phyloP scores from a whole-genome alignment of 2,329 filamentous ascomycete species.

The Penicillium frequentans region DNA sequence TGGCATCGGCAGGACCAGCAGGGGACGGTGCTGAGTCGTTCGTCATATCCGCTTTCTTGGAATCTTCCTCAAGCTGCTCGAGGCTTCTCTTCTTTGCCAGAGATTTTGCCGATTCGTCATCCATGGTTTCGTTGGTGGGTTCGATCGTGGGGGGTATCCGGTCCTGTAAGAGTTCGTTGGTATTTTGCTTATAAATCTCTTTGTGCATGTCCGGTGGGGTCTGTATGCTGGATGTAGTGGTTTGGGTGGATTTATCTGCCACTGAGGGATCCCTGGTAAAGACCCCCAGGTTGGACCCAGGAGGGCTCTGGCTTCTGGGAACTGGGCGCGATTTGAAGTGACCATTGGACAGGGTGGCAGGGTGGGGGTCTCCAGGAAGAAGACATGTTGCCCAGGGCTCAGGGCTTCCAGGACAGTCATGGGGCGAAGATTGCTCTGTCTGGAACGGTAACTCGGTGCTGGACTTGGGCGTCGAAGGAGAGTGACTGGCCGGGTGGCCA shows the following conservation, averaged over 20 bases:
- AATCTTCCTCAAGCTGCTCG: constrained; percentile 43
- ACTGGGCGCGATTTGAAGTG: not conserved
- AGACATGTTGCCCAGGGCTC: not conserved
- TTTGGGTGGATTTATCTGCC: not conserved
- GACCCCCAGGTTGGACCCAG: not conserved
- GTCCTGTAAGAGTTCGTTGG: not conserved
- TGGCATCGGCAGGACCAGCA: constrained; percentile 13
- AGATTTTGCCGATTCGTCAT: constrained; percentile 26
- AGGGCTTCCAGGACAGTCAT: not conserved
- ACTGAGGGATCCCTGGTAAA: not conserved
- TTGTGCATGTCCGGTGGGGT: not conserved
- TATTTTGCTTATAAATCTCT: not conserved
- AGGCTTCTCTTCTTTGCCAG: constrained; percentile 47
- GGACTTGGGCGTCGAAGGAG: not conserved
- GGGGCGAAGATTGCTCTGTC: not conserved
- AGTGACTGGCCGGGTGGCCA: too few species aligned
- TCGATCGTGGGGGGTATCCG: not conserved
- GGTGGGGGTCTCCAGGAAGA: not conserved
- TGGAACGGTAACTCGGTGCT: not conserved
- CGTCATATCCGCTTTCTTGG: constrained; percentile 18
- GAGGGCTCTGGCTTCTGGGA: not conserved
- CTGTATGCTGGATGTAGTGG: not conserved
- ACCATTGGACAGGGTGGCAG: not conserved
- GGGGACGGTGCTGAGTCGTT: constrained; percentile 2
- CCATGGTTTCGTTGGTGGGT: not conserved